Conservation (phyloP, 352 stramenopile species). For the Blastocystis sp. region DNA sequence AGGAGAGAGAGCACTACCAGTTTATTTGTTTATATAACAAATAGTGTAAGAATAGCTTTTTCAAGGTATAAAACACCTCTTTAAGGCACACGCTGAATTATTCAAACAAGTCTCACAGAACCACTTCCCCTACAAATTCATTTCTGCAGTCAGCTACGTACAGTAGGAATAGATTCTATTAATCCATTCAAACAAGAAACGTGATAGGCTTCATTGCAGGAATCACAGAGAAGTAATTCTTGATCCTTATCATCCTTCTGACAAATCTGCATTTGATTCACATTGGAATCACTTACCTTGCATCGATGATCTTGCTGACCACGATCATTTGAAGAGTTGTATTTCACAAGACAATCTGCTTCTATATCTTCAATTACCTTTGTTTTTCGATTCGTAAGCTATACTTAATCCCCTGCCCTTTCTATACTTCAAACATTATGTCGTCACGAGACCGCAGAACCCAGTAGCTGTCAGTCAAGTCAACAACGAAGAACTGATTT, state of each 20-base stretch:
- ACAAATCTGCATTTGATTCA: background rate
- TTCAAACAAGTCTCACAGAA: slow-evolving; percentile 1
- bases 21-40: too few species aligned
- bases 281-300: background rate
- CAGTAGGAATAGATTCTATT: background rate
- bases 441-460: slow-evolving; percentile 6
- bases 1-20: too few species aligned
- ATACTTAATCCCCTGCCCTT: background rate
- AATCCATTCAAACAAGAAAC: background rate
- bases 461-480: background rate
- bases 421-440: slow-evolving; percentile 1
- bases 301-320: background rate
- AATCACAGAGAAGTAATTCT: background rate
- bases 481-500: background rate
- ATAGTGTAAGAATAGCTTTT: background rate
- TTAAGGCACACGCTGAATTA: background rate
- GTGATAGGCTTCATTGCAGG: slow-evolving; percentile 19
- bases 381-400: background rate
- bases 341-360: background rate
- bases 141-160: background rate
- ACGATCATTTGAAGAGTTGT: background rate
- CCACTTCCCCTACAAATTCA: slow-evolving; percentile 35
- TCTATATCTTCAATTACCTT: background rate
- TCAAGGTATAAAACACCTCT: background rate
- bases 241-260: background rate